A percentile compares a stretch with the other conserved stretches of the same genome.
Evolutionary conservation across 2,329 filamentous ascomycete genomes (phyloP).

Genomic region (Seiridium unicorne): DNA sequence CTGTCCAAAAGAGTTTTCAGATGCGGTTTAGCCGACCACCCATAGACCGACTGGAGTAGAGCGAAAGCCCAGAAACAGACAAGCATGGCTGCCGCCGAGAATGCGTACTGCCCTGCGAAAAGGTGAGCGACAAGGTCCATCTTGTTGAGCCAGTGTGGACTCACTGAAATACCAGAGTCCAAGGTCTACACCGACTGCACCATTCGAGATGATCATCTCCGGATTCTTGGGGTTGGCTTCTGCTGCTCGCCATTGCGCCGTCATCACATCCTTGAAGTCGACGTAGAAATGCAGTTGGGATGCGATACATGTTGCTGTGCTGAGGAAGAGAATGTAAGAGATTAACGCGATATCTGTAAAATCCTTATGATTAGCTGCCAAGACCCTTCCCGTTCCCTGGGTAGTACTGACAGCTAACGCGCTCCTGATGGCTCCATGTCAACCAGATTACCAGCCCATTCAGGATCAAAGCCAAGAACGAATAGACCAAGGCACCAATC

Average conservation of each 20-base stretch:
- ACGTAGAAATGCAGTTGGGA: constrained; percentile 14
- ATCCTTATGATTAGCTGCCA: not conserved
- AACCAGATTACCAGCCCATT: constrained; percentile 15
- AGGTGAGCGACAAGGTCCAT: too few relatives aligned
- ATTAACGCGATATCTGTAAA: constrained; percentile 15
- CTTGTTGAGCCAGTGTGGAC: not conserved
- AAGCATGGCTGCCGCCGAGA: constrained; percentile 11
- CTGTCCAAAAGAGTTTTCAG: constrained; percentile 1
- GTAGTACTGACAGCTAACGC: constrained; percentile 13
- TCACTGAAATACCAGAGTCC: constrained; percentile 17
- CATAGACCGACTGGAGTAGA: constrained; percentile 15
- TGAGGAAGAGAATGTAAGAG: constrained; percentile 11
- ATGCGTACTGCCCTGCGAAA: constrained; percentile 8
- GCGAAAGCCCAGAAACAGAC: constrained; percentile 17
- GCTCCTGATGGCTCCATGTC: constrained; percentile 15
- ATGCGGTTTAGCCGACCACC: constrained; percentile 9
- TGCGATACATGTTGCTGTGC: constrained; percentile 11
- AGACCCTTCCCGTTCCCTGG: not conserved
- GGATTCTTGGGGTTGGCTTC: constrained; percentile 9
- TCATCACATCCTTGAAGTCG: constrained; percentile 9
- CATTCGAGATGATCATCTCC: constrained; percentile 14
- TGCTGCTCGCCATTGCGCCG: constrained; percentile 11
- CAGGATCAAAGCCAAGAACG: constrained; percentile 8
- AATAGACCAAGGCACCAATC: constrained; percentile 13
- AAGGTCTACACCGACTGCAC: constrained; percentile 12